Evolutionary conservation across 1,284 basidiomycete genomes (phyloP), one percentile per base, ranked within the genome.

Genomic region (Cronartium quercuum): DNA sequence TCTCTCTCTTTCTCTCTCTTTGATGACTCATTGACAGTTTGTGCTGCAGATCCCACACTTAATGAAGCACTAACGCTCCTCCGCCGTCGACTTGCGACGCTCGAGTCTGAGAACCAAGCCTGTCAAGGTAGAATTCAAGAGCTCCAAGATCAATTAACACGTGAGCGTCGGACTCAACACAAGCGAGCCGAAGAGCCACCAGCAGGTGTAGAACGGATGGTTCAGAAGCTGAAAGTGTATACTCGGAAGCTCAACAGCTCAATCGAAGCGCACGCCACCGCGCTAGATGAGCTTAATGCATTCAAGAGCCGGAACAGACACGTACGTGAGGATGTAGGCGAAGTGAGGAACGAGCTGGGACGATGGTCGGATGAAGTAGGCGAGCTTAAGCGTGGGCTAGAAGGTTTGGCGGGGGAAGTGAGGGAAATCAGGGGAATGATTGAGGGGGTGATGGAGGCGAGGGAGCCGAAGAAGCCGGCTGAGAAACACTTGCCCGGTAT

Each of bases 181-280:
- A 44, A 65, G 62, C 51, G 51, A 3, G 51, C 7, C 5, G 51
- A 24, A 57, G 51, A 21, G 12, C n/a, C n/a, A 57, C 47, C 70
- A 29, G 55, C 38, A 7, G 29, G 29, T 29, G 24, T 66, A 10
- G 70, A 73, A 55, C 61, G 63, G 21, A 60, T 73, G 21, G 44
- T 73, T 10, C 35, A 66, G 40, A 75, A 75, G 41, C 21, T 75
- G 10, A 58, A 67, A 41, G 13, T 21, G 13, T 34, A 75, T 58
- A 61, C 65, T 0, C 64, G 64, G 6, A 55, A 57, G 37, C 64
- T 75, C 18, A 66, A 51, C 38, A 51, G 34, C 40, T 66, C 57
- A 13, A 75, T 75, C 13, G 51, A 75, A 60, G 15, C 71, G 12
- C 71, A 75, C 61, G 71, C 71, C 6, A 38, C 42, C 10, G 71